These are phyloP conservation scores for Botrytis hyacinthi DNA, from an alignment of 2,329 filamentous ascomycete species.

Conservation along the genomic window DNA sequence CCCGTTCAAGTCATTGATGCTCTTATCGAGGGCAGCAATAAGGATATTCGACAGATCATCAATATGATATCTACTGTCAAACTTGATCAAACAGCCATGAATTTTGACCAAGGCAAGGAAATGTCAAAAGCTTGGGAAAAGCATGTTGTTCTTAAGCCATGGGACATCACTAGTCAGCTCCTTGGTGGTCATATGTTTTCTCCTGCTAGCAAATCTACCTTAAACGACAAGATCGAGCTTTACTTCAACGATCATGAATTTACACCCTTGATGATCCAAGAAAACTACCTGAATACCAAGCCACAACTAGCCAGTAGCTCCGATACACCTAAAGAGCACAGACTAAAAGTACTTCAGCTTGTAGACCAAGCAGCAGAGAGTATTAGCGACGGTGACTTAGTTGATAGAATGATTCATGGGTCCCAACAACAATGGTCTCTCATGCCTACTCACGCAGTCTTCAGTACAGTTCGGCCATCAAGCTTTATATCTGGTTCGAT, in stretches of 20 bases:
- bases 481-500: constrained; percentile 83
- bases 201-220: constrained; percentile 74
- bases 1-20: constrained; percentile 82
- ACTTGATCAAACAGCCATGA: constrained; percentile 76
- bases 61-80: constrained; percentile 98
- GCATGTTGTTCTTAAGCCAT: constrained; percentile 92
- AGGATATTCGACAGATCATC: constrained; percentile 95
- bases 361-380: constrained; percentile 87
- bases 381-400: constrained; percentile 94
- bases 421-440: constrained; percentile 97
- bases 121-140: constrained; percentile 99
- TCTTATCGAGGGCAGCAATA: constrained; percentile 90
- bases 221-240: constrained; percentile 97
- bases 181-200: constrained; percentile 84
- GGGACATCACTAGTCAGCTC: constrained; percentile 96
- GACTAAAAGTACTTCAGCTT: constrained; percentile 80
- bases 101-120: constrained; percentile 80
- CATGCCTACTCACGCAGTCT: constrained; percentile 94
- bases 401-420: constrained; percentile 97
- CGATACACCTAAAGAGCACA: constrained; percentile 63
- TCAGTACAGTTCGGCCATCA: constrained; percentile 89
- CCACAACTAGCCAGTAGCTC: constrained; percentile 52
- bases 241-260: constrained; percentile 99
- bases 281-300: constrained; percentile 88
- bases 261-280: constrained; percentile 95